Evolutionary conservation across 2,329 filamentous ascomycete species (phyloP).

Genomic region (Talaromyces sp.): DNA sequence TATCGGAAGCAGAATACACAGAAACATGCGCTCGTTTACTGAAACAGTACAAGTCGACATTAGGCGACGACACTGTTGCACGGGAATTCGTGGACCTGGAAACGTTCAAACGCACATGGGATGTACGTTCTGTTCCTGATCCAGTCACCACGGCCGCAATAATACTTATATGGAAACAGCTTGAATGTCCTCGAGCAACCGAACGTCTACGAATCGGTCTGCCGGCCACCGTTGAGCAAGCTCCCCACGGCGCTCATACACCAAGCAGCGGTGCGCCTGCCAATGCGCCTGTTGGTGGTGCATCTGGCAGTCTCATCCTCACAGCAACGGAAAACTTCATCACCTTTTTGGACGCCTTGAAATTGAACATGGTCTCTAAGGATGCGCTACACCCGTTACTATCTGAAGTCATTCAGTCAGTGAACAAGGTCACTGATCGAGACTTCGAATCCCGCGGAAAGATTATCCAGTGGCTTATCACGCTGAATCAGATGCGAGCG

Average conservation of each 20-base stretch:
- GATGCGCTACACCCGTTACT: conserved; percentile 93
- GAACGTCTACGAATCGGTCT: conserved; percentile 89
- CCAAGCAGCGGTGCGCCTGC: conserved; percentile 29
- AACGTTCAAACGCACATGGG: conserved; percentile 86
- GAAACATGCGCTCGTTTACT: conserved; percentile 91
- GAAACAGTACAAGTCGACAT: conserved; percentile 93
- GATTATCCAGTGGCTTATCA: conserved; percentile 98
- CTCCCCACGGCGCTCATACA: conserved; percentile 45
- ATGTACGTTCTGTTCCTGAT: conserved; percentile 53
- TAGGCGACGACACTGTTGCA: conserved; percentile 88
- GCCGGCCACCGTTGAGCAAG: conserved; percentile 70
- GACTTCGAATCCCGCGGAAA: conserved; percentile 95
- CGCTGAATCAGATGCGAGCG: conserved; percentile 95
- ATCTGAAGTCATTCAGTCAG: conserved; percentile 92
- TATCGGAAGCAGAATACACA: conserved; percentile 86
- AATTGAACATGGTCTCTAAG: conserved; percentile 86
- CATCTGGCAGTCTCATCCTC: conserved; percentile 65
- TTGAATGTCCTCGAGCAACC: conserved; percentile 90
- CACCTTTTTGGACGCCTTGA: conserved; percentile 91
- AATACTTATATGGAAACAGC: conserved; percentile 43
- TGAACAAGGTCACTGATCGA: conserved; percentile 91
- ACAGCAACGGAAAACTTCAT: conserved; percentile 98
- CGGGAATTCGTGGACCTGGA: conserved; percentile 82
- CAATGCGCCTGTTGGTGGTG: conserved; percentile 27
- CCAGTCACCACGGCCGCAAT: neutral